Percentiles rank a stretch among this genome's conserved stretches.
Conservation (phyloP, 257 asterid genomes). For the Nemophila menziesii region DNA sequence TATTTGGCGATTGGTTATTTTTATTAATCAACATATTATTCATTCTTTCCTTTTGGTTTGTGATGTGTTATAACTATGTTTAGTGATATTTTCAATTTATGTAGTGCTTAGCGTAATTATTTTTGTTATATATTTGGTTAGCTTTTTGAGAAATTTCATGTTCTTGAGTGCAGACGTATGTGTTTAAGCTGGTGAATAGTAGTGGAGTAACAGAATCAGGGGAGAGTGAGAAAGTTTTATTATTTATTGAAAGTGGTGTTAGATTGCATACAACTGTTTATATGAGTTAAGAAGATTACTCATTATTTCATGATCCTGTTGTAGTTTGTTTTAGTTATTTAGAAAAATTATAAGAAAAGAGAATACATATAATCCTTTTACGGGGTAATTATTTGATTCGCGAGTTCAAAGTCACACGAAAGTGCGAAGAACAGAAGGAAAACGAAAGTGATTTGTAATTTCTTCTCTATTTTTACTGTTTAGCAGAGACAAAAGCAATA, state of each 20-base stretch:
- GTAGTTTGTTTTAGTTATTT: neutral
- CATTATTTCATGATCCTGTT: neutral
- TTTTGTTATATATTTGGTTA: too few species aligned
- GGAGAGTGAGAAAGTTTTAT: constrained; percentile 87
- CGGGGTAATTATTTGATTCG: neutral
- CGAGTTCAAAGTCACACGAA: neutral
- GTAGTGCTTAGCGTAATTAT: too few species aligned
- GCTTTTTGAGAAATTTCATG: too few species aligned
- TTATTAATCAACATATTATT: too few species aligned
- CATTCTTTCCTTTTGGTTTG: too few species aligned
- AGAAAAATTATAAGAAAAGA: neutral
- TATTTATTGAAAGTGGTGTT: constrained; percentile 95
- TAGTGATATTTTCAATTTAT: too few species aligned
- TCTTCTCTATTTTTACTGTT: constrained; percentile 4
- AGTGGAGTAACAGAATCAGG: constrained; percentile 93
- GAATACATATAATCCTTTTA: too few species aligned
- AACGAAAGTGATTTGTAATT: too few species aligned
- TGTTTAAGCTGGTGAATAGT: constrained; percentile 92
- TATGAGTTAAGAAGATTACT: constrained; percentile 39
- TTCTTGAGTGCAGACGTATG: constrained; percentile 77
- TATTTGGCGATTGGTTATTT: too few species aligned
- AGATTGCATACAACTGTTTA: constrained; percentile 90
- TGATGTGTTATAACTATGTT: too few species aligned
- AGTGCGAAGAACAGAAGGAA: neutral
- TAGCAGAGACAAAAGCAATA: constrained; percentile 97